These are phyloP conservation scores for Ganoderma sinense DNA, from an alignment of 1,284 basidiomycete species.

Conservation along the genomic window DNA sequence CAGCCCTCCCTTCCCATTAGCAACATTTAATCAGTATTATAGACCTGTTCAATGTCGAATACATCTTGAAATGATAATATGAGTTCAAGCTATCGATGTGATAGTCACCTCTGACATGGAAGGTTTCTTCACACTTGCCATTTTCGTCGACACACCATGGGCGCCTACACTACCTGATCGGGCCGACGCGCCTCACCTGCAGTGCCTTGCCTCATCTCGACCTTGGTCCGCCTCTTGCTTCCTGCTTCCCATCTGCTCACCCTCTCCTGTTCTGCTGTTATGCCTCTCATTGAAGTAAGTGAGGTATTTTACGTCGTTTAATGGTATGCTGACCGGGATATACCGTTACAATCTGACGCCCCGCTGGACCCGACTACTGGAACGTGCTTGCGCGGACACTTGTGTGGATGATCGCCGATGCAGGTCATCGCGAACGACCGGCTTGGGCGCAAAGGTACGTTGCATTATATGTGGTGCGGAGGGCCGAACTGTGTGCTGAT, in stretches of 20 bases:
- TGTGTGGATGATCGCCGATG: background rate
- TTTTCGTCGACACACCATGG: background rate
- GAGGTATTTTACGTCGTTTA: background rate
- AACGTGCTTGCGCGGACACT: background rate
- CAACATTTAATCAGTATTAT: too few relatives aligned
- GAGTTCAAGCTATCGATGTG: too few relatives aligned
- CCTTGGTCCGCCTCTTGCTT: background rate
- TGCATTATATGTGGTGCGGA: background rate
- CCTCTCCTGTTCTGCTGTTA: background rate
- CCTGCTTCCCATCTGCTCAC: background rate
- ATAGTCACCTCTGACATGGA: too few relatives aligned
- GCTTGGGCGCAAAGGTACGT: slow-evolving; percentile 90
- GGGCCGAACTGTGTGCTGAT: slow-evolving; percentile 10
- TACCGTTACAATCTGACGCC: background rate
- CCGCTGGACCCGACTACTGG: background rate
- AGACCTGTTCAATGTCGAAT: too few relatives aligned
- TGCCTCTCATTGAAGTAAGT: slow-evolving; percentile 32
- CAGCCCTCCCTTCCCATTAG: too few relatives aligned
- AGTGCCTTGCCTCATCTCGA: background rate
- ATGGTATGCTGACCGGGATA: background rate
- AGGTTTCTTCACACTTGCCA: background rate
- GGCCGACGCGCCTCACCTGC: background rate
- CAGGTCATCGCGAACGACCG: slow-evolving; percentile 97
- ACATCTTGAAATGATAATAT: too few relatives aligned
- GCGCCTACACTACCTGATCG: slow-evolving; percentile 3